phyloP scores from a whole-genome alignment of 2,329 filamentous ascomycete species.

The Metarhizium sp. region DNA sequence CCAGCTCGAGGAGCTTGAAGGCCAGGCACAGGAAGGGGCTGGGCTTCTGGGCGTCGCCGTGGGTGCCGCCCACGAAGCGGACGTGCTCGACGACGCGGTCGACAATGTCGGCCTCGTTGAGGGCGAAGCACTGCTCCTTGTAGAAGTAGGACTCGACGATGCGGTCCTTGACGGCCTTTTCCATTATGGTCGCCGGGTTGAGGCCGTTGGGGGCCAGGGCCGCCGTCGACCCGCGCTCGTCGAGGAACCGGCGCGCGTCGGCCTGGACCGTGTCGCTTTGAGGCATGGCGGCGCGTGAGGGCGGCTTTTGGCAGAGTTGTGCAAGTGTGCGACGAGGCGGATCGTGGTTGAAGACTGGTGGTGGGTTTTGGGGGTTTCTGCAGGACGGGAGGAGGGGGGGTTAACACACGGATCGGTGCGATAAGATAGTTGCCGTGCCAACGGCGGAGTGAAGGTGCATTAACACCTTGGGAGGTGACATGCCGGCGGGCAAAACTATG shows the following conservation, averaged over 20 bases:
- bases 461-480: not conserved
- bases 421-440: constrained; percentile 38
- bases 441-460: constrained; percentile 11
- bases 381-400: too few species aligned
- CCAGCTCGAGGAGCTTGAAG: constrained; percentile 88
- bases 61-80: constrained; percentile 77
- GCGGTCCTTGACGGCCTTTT: constrained; percentile 90
- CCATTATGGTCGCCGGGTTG: constrained; percentile 91
- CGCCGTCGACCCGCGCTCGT: constrained; percentile 76
- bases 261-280: constrained; percentile 54
- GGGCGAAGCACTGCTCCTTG: constrained; percentile 96
- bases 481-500: not conserved
- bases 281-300: constrained; percentile 15
- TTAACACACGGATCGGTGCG: constrained; percentile 4
- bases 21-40: constrained; percentile 89
- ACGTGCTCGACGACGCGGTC: constrained; percentile 82
- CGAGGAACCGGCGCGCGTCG: constrained; percentile 74
- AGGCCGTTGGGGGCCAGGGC: constrained; percentile 74
- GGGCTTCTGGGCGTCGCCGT: constrained; percentile 74
- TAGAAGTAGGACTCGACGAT: constrained; percentile 95
- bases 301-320: too few species aligned
- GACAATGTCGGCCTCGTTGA: constrained; percentile 76
- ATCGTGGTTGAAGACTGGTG: not conserved
- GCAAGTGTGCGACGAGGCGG: too few species aligned
- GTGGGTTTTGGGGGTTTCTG: constrained; percentile 3